Evolutionary conservation across 805 yeast species (phyloP).

Genomic region (Zygotorulaspora chibaensis): DNA sequence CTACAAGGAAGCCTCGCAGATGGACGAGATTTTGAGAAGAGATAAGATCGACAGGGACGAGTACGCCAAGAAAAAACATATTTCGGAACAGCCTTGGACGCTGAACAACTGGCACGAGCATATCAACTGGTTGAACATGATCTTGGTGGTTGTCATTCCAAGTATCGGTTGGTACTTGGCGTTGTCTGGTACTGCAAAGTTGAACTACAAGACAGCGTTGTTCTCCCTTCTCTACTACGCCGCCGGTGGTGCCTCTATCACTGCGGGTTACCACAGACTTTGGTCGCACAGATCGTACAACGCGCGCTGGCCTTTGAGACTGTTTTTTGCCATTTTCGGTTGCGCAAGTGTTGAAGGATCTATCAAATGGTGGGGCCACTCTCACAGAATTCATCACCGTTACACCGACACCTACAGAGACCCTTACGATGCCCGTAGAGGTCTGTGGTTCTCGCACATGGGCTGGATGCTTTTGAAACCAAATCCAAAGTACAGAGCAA

Average conservation of each 20-base stretch:
- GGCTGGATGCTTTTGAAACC: constrained; percentile 84
- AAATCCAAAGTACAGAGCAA: constrained; percentile 75
- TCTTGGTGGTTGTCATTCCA: constrained; percentile 62
- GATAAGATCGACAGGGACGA: constrained; percentile 41
- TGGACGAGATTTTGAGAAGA: constrained; percentile 43
- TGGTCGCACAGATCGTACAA: constrained; percentile 74
- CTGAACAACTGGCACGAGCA: constrained; percentile 65
- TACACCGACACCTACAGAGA: constrained; percentile 80
- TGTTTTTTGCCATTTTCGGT: constrained; percentile 71
- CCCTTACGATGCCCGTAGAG: constrained; percentile 81
- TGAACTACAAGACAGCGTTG: constrained; percentile 44
- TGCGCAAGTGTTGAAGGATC: constrained; percentile 83
- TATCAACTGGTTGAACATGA: constrained; percentile 72
- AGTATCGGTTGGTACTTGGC: constrained; percentile 47
- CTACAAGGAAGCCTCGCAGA: constrained; percentile 40
- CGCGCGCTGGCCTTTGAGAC: constrained; percentile 55
- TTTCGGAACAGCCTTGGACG: constrained; percentile 79
- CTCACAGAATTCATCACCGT: constrained; percentile 82
- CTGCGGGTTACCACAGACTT: constrained; percentile 80
- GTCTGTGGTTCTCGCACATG: constrained; percentile 79
- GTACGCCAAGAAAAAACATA: constrained; percentile 45
- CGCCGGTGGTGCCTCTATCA: constrained; percentile 68
- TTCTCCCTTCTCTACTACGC: constrained; percentile 51
- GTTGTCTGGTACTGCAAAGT: constrained; percentile 39
- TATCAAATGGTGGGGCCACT: constrained; percentile 85